phyloP scores from a whole-genome alignment of 1,284 basidiomycete species.

The Marasmius tenuissimus region DNA sequence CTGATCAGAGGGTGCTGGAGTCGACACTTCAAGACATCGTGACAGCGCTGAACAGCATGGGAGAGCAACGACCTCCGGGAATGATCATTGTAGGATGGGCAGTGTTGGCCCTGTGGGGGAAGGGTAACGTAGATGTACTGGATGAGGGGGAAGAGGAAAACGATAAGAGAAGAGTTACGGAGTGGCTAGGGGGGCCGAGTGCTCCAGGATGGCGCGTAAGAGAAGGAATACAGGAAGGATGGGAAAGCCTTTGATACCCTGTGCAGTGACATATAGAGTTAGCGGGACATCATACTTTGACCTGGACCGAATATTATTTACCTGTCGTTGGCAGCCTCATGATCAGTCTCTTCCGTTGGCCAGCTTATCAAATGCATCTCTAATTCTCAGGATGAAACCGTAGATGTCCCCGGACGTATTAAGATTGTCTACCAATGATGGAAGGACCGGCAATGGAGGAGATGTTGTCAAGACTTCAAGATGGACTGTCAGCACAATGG shows the following conservation, averaged over 20 bases:
- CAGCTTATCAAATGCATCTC: not conserved
- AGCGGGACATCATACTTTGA: not conserved
- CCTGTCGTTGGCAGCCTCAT: too few relatives aligned
- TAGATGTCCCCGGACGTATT: not conserved
- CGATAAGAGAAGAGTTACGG: slow-evolving; percentile 51
- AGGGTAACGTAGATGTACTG: slow-evolving; percentile 52
- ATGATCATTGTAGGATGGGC: slow-evolving; percentile 97
- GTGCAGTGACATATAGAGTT: not conserved
- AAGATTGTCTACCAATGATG: not conserved
- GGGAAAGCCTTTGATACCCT: slow-evolving; percentile 35
- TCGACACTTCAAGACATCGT: slow-evolving; percentile 79
- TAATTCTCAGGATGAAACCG: not conserved
- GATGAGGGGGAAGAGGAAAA: slow-evolving; percentile 42
- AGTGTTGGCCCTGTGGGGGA: slow-evolving; percentile 60
- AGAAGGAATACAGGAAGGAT: slow-evolving; percentile 58
- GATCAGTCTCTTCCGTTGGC: not conserved
- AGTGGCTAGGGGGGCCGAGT: slow-evolving; percentile 53
- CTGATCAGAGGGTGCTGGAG: slow-evolving; percentile 85
- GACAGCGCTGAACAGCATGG: slow-evolving; percentile 68
- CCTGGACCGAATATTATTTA: not conserved
- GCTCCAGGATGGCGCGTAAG: slow-evolving; percentile 48
- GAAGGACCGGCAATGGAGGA: not conserved
- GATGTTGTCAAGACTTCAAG: not conserved
- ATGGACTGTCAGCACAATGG: too few relatives aligned
- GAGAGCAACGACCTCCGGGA: slow-evolving; percentile 91